phyloP scores from a whole-genome alignment of 495 filamentous ascomycete genomes.

The Niebla homalea region DNA sequence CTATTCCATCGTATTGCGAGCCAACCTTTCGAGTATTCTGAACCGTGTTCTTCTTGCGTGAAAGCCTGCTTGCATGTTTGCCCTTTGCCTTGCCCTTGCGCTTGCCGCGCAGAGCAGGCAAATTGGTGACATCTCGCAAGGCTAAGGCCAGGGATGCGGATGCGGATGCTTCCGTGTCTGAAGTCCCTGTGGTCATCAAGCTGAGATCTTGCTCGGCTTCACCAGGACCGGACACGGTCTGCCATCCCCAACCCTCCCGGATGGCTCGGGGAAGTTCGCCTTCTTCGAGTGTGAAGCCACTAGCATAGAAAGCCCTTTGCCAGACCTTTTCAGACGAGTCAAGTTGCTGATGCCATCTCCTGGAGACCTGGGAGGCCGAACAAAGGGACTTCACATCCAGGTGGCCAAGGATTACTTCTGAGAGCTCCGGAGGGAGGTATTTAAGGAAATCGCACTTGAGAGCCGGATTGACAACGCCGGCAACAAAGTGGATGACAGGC shows the following conservation, averaged over 20 bases:
- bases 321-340: conserved; percentile 89
- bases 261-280: conserved; percentile 81
- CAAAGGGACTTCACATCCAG: conserved; percentile 82
- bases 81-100: conserved; percentile 30
- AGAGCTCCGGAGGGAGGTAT: conserved; percentile 73
- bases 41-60: conserved; percentile 17
- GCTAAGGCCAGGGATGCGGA: conserved; percentile 3
- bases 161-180: conserved; percentile 32
- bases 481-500: conserved; percentile 81
- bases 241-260: conserved; percentile 98
- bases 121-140: background rate
- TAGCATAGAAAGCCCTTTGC: conserved; percentile 81
- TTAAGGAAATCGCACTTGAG: conserved; percentile 86
- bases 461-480: conserved; percentile 89
- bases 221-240: conserved; percentile 62
- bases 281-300: conserved; percentile 64
- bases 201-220: conserved; percentile 74
- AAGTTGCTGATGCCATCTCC: conserved; percentile 78
- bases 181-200: conserved; percentile 27
- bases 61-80: conserved; percentile 14
- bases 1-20: conserved; percentile 17
- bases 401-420: conserved; percentile 73
- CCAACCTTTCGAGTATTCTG: too few relatives aligned
- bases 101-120: conserved; percentile 31
- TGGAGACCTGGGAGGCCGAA: conserved; percentile 84